Base-by-base conservation (phyloP, 2,329 filamentous ascomycete species). In the Xylaria sp. region DNA sequence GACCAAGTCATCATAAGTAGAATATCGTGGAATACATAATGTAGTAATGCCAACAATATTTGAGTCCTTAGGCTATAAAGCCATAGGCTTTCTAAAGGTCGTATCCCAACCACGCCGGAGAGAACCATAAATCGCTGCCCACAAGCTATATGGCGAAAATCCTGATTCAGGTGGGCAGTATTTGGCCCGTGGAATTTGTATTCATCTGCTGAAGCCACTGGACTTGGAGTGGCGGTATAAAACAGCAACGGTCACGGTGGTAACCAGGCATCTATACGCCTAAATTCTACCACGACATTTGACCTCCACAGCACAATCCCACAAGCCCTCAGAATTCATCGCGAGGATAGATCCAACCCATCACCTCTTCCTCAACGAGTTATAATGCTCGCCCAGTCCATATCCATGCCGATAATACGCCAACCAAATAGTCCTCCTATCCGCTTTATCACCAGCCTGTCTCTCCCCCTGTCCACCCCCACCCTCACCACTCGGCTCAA, bases 341-440 rank as follows among this genome's bases (percentile, higher is more conserved):
- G 3, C 5, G n/a, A 35, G 32, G 6, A 35, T 10, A 23, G 2
- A 47, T 12, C 10, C 25, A 10, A 2, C 23, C 2, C 32, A 25
- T 70, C 25, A 66, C 2, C 63, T 40, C 76, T 84, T 87, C 74
- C 88, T 81, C 78, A 99, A 81, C 62, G 94, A 97, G 79, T 99
- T 99, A 82, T 99, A 99, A 82, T 99, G 96, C 83, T 98, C 96
- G 13, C 96, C 96, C 59, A 99, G 83, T 1, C 95, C 95, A 80
- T 97, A 98, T 58, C 93, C 93, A 82, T 98, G 94, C 75, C 92
- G 87, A 81, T 98, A 98, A 81, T 98, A 99, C 42, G 94, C 95
- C 80, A 99, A 80, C 95, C 96, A 98, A 60, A 97, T 86, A 73
- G 88, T 88, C 74, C 87, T 35, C 32, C 32, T 35, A 35, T 35